Evolutionary conservation across 768 basidiomycete genomes (phyloP).

Genomic region (Gelatoporia subvermispora): DNA sequence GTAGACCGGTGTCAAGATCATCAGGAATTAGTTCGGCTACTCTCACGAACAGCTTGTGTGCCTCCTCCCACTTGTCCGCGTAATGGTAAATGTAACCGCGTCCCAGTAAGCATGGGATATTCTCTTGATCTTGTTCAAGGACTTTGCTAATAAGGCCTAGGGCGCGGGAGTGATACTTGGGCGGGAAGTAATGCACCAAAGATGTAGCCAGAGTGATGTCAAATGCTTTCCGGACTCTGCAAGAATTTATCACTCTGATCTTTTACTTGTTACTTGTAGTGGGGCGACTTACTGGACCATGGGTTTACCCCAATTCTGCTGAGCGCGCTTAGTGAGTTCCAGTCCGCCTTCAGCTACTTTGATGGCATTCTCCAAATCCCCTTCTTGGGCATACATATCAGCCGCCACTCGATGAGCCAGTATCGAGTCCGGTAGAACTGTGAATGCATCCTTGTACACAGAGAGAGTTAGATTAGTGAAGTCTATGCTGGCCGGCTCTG

Average conservation of each 20-base stretch:
- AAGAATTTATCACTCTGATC: background rate
- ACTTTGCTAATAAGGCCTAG: slow-evolving; percentile 69
- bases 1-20: slow-evolving; percentile 43
- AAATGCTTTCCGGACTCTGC: slow-evolving; percentile 62
- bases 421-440: slow-evolving; percentile 48
- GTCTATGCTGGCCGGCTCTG: background rate
- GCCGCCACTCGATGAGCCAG: slow-evolving; percentile 63
- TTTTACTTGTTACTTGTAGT: background rate
- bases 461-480: slow-evolving; percentile 3
- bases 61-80: slow-evolving; percentile 62
- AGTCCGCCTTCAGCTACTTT: slow-evolving; percentile 70
- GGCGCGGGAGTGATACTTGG: slow-evolving; percentile 84
- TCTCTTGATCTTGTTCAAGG: slow-evolving; percentile 55
- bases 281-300: slow-evolving; percentile 39
- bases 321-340: slow-evolving; percentile 45
- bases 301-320: slow-evolving; percentile 52
- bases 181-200: slow-evolving; percentile 81
- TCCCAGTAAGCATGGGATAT: slow-evolving; percentile 65
- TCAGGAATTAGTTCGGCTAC: slow-evolving; percentile 47
- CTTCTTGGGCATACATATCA: slow-evolving; percentile 60
- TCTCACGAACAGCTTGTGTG: slow-evolving; percentile 54
- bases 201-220: slow-evolving; percentile 69
- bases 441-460: slow-evolving; percentile 47
- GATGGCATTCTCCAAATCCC: slow-evolving; percentile 72
- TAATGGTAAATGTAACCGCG: slow-evolving; percentile 70